These are phyloP conservation scores for Boletus rubroflammeus DNA, from an alignment of 768 basidiomycete species.

Conservation along the genomic window DNA sequence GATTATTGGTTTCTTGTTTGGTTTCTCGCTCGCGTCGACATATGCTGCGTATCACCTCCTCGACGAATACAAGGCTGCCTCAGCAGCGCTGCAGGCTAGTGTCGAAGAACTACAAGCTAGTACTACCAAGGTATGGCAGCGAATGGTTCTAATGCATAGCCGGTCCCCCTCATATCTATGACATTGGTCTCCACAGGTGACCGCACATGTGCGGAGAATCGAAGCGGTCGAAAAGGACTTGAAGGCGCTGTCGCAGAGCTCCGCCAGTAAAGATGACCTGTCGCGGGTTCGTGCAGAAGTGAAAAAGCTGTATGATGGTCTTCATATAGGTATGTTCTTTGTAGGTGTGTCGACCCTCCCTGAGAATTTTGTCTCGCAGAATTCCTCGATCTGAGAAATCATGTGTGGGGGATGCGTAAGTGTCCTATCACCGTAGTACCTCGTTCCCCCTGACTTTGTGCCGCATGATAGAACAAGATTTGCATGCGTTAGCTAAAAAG, in stretches of 20 bases:
- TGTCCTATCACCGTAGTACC: slow-evolving; percentile 14
- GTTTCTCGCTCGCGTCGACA: slow-evolving; percentile 86
- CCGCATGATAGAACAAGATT: slow-evolving; percentile 61
- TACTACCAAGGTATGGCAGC: slow-evolving; percentile 63
- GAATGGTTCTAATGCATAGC: neutral
- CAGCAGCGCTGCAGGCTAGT: slow-evolving; percentile 81
- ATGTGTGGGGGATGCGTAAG: slow-evolving; percentile 88
- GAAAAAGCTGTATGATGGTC: slow-evolving; percentile 83
- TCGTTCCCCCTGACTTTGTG: neutral
- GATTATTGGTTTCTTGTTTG: slow-evolving; percentile 81
- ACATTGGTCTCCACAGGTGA: slow-evolving; percentile 47
- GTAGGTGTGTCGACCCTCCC: neutral
- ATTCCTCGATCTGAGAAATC: slow-evolving; percentile 74
- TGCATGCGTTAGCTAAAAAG: slow-evolving; percentile 70
- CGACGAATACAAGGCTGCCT: slow-evolving; percentile 88
- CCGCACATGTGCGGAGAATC: slow-evolving; percentile 77
- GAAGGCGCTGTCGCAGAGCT: slow-evolving; percentile 62
- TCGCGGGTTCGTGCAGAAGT: slow-evolving; percentile 71
- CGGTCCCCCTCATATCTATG: neutral
- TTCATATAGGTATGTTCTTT: slow-evolving; percentile 63
- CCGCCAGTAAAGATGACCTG: slow-evolving; percentile 79
- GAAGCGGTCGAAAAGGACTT: slow-evolving; percentile 89
- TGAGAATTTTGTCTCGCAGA: slow-evolving; percentile 39
- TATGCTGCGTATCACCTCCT: slow-evolving; percentile 83
- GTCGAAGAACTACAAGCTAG: slow-evolving; percentile 82